Evolutionary conservation across 2,329 filamentous ascomycete genomes (phyloP).

Genomic region (Truncatella angustata): DNA sequence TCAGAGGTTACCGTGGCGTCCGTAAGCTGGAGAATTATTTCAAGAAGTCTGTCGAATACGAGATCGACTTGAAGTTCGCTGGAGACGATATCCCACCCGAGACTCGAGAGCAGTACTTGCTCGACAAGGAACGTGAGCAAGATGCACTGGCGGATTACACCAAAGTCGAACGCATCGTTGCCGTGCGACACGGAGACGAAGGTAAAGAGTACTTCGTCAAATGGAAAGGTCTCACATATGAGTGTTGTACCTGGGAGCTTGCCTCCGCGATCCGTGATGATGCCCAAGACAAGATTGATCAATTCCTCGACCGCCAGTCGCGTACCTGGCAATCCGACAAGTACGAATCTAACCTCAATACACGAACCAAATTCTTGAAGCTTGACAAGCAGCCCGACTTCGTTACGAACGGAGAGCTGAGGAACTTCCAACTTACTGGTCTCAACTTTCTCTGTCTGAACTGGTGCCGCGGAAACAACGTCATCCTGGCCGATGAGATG

Average conservation of each 20-base stretch:
- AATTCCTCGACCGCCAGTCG: slow-evolving; percentile 79
- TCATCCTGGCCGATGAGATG: slow-evolving; percentile 98
- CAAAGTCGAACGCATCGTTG: slow-evolving; percentile 90
- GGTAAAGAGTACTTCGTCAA: slow-evolving; percentile 91
- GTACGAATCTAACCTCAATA: slow-evolving; percentile 71
- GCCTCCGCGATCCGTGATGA: slow-evolving; percentile 72
- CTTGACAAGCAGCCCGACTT: slow-evolving; percentile 82
- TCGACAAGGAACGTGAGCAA: slow-evolving; percentile 89
- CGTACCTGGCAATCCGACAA: slow-evolving; percentile 79
- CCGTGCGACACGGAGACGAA: slow-evolving; percentile 74
- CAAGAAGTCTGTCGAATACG: slow-evolving; percentile 75
- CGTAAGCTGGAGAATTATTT: slow-evolving; percentile 95
- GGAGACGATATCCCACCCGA: slow-evolving; percentile 75
- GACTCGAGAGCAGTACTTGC: slow-evolving; percentile 87
- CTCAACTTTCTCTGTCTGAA: slow-evolving; percentile 95
- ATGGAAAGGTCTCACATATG: slow-evolving; percentile 93
- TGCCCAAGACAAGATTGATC: slow-evolving; percentile 87
- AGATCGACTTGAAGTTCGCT: slow-evolving; percentile 74
- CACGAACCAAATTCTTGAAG: slow-evolving; percentile 70
- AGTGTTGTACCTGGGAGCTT: slow-evolving; percentile 91
- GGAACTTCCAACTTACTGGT: slow-evolving; percentile 90
- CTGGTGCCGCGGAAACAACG: slow-evolving; percentile 91
- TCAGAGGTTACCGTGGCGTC: slow-evolving; percentile 77
- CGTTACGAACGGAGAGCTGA: slow-evolving; percentile 78
- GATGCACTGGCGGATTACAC: slow-evolving; percentile 89